Base-by-base conservation (phyloP, 1,139 yeast genomes). In the Geotrichum carabidarum region DNA sequence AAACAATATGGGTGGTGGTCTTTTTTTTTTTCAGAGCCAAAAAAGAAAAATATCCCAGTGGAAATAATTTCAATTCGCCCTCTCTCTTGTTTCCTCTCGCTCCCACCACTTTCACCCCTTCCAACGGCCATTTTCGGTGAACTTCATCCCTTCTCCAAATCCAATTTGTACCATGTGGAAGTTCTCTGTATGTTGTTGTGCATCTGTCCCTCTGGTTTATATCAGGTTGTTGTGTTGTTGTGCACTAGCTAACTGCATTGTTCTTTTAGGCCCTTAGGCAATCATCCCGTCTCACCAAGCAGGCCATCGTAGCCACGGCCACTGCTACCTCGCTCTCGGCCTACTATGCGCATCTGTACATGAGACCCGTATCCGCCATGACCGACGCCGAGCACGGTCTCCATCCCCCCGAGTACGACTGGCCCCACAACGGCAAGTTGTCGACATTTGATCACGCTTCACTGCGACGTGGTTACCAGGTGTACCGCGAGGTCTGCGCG, bases 371-470 rank as follows among this genome's bases (percentile, higher is more conserved):
- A 59, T 83, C 81, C 68, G 99, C 99, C 68, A 88, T 91, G 96
- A 91, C 99, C 55, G 95, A 95, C 62, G 96, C 98, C 62, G 99
- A 93, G 78, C 98, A 93, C 75, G 99, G 99, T 65, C 81, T 93
- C 71, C 99, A 93, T 74, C 84, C 99, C 47, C 96, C 98, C 62
- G 83, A 83, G 60, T 91, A 80, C 74, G 86, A 83, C 58, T 93
- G 99, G 99, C 80, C 96, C 49, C 98, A 93, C 75, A 83, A 81
- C 69, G 97, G 75, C 27, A 86, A 90, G 83, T 82, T 91, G 68
- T 85, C 84, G 63, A 81, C 96, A 54, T 94, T 90, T 66, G 99
- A 93, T 78, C 99, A 93, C 74, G 91, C 90, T 58, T 85, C 96
- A 53, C 88, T 93, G 69, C 88, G 99, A 80, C 90, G 99, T 81